Base-by-base conservation (phyloP, 345 rosid genomes). In the Eucalyptus tenuipes region DNA sequence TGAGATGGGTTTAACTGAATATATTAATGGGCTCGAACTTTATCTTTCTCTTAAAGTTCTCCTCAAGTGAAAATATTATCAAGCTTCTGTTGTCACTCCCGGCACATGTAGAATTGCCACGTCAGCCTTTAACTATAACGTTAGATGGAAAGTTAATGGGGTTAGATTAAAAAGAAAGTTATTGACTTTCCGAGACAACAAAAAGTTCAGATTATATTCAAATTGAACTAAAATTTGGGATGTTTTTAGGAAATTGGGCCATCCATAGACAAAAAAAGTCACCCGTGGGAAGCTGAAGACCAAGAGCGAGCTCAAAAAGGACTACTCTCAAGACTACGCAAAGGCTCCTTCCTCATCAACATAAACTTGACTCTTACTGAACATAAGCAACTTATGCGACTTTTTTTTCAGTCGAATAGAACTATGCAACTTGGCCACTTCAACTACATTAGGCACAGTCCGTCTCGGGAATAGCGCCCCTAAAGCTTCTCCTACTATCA, bases 331-430 rank as follows among this genome's bases (percentile, higher is more conserved):
- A 31, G 75, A 64, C 75, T 15, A 14, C 33, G 20, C 75, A n/a
- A 64, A n/a, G 75, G 75, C 75, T n/a, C 40, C 75, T 64, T 64
- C 75, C 75, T 64, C 75, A 64, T n/a, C 33, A 13, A n/a, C 40
- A n/a, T n/a, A n/a, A n/a, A 14, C 37, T n/a, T 14, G 5, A 64
- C 20, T 64, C 37, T n/a, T n/a, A 64, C 75, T 4, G 37, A 64
- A 64, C 37, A 27, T 7, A 10, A 52, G 57, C n/a, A n/a, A 52
- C 18, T 52, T 52, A 52, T 52, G 25, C 10, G 25, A 52, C 25
- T 0, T 0, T 52, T 52, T 52, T 52, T 0, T 52, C 57, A 18
- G 57, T 52, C 25, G 25, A 59, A 27, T 27, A 27, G 16, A 59
- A 27, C n/a, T 59, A 27, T 59, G 16, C 68, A 59, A 59, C 68